These are phyloP conservation scores for Blastobotrys parvus DNA, from an alignment of 805 yeast species.

Conservation along the genomic window DNA sequence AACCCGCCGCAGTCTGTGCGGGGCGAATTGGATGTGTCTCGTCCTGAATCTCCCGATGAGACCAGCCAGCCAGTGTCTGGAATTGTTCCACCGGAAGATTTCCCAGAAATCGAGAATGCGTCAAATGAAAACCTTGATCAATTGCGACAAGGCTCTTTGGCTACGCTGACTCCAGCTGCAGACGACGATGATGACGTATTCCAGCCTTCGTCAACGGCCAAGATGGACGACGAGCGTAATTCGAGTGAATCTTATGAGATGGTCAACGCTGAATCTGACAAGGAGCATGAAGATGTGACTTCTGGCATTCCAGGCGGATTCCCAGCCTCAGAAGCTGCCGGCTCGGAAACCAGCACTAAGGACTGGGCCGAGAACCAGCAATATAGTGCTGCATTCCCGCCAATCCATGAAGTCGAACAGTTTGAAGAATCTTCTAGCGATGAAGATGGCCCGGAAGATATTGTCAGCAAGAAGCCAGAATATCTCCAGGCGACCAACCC, in stretches of 20 bases:
- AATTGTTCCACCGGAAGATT: slow-evolving; percentile 22
- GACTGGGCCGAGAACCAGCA: not conserved
- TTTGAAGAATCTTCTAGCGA: slow-evolving; percentile 21
- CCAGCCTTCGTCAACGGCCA: not conserved
- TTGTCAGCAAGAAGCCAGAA: slow-evolving; percentile 6
- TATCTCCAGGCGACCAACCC: not conserved
- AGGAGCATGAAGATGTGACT: not conserved
- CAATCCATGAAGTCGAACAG: slow-evolving; percentile 18
- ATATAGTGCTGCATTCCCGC: slow-evolving; percentile 18
- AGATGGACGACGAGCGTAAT: not conserved
- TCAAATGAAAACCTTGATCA: not conserved
- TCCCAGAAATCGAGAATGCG: not conserved
- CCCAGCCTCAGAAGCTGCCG: slow-evolving; percentile 6
- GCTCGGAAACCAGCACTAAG: slow-evolving; percentile 3
- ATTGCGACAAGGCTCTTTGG: not conserved
- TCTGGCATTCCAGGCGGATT: slow-evolving; percentile 11
- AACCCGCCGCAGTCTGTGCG: slow-evolving; percentile 88
- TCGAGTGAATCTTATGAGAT: slow-evolving; percentile 27
- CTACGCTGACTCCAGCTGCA: not conserved
- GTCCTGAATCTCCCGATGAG: slow-evolving; percentile 35
- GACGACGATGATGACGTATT: no score
- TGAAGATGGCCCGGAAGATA: slow-evolving; percentile 23
- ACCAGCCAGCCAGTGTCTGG: slow-evolving; percentile 28
- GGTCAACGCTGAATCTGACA: slow-evolving; percentile 23
- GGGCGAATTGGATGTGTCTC: slow-evolving; percentile 51